These are phyloP conservation scores for Amphichorda felina DNA, from an alignment of 2,329 filamentous ascomycete species.

Conservation along the genomic window DNA sequence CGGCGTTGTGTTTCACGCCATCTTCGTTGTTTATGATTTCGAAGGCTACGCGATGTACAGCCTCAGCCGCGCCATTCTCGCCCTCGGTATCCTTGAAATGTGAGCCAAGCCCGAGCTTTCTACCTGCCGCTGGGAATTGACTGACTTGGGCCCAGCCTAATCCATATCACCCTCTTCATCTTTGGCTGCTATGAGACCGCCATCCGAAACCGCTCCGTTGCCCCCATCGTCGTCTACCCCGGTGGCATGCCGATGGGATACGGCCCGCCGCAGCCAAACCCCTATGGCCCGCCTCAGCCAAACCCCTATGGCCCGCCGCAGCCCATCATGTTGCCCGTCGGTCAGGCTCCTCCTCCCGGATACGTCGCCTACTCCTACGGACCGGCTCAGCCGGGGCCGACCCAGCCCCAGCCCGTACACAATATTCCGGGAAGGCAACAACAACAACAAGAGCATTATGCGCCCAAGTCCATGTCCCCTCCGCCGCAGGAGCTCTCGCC, in stretches of 20 bases:
- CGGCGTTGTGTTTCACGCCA: not conserved
- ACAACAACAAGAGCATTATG: not conserved
- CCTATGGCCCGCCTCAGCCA: not conserved
- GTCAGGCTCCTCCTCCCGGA: constrained; percentile 1
- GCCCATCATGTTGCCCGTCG: constrained; percentile 2
- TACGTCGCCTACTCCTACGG: constrained; percentile 1
- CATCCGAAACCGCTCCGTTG: constrained; percentile 6
- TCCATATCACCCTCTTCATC: constrained; percentile 10
- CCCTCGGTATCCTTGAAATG: constrained; percentile 3
- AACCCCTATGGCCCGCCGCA: not conserved
- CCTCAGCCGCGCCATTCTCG: constrained; percentile 1
- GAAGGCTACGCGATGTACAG: too few relatives aligned
- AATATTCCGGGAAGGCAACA: not conserved
- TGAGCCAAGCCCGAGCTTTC: not conserved
- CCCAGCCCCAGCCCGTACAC: not conserved
- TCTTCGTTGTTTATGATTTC: constrained; percentile 1
- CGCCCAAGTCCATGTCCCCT: not conserved
- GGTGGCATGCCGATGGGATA: not conserved
- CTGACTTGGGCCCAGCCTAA: constrained; percentile 4
- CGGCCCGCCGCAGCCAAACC: not conserved
- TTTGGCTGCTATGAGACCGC: constrained; percentile 11
- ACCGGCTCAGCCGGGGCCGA: not conserved
- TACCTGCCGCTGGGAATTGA: not conserved
- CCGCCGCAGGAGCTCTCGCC: constrained; percentile 2
- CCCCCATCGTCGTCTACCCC: constrained; percentile 8